Evolutionary conservation across 2,329 filamentous ascomycete species (phyloP).

Genomic region (Orbilia javanica): DNA sequence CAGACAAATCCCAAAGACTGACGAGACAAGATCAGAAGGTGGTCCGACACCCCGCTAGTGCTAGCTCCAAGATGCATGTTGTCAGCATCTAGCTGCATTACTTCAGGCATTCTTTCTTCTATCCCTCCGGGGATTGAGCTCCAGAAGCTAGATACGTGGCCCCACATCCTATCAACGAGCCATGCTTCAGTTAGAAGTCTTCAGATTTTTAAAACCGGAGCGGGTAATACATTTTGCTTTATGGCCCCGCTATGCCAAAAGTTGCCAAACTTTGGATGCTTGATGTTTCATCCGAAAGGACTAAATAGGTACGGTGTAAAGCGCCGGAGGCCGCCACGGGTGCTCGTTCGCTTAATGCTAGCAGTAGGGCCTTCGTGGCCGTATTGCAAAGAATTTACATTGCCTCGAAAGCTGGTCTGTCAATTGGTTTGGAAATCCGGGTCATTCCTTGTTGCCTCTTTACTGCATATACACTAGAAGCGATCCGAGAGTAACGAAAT

Average conservation of each 20-base stretch:
- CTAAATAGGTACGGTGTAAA: background rate
- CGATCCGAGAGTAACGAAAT: no score
- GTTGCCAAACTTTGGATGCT: background rate
- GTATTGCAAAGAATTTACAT: background rate
- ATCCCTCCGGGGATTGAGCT: background rate
- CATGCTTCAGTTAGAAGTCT: background rate
- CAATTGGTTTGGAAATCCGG: background rate
- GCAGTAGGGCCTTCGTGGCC: background rate
- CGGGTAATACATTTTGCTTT: no score
- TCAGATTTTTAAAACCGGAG: background rate
- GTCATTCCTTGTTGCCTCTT: no score
- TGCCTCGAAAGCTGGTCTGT: background rate
- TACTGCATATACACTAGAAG: no score
- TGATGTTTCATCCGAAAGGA: background rate
- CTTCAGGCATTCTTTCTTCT: slow-evolving; percentile 9
- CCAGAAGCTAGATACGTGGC: slow-evolving; percentile 7
- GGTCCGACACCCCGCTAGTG: background rate
- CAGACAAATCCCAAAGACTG: background rate
- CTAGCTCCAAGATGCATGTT: slow-evolving; percentile 1
- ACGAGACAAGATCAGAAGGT: no score
- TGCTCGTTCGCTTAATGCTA: background rate
- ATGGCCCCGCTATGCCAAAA: background rate
- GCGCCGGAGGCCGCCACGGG: background rate
- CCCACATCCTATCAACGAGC: background rate
- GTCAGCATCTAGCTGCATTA: slow-evolving; percentile 1